phyloP scores from a whole-genome alignment of 2,329 filamentous ascomycete species.

The Sclerotinia sclerotiorum region DNA sequence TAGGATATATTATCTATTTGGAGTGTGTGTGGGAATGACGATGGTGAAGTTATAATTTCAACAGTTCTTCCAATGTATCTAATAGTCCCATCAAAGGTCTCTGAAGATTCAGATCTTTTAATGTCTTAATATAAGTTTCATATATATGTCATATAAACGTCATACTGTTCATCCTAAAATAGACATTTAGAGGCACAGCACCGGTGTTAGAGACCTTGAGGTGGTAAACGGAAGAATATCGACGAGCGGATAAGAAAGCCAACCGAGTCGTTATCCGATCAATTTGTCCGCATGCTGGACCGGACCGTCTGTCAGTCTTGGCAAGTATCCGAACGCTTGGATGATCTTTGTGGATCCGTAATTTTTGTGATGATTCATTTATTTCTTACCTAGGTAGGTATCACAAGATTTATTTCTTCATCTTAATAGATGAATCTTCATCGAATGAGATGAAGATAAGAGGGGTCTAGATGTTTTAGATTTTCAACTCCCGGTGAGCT shows the following conservation, averaged over 20 bases:
- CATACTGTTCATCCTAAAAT: no score
- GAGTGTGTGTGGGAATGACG: neutral
- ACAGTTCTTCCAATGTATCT: no score
- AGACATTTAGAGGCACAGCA: no score
- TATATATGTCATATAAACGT: no score
- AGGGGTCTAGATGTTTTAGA: neutral
- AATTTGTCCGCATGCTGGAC: neutral
- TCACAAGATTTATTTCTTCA: neutral
- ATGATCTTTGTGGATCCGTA: neutral
- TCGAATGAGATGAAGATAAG: no score
- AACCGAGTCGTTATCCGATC: neutral
- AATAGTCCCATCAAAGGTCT: no score
- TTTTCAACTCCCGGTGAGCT: constrained; percentile 2
- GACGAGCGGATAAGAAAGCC: neutral
- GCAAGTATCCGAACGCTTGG: neutral
- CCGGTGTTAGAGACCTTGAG: no score
- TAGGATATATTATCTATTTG: neutral
- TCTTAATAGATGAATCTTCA: neutral
- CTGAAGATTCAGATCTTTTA: no score
- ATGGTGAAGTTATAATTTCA: no score
- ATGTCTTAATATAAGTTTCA: no score
- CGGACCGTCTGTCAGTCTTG: neutral
- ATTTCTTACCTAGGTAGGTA: no score
- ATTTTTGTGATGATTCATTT: no score
- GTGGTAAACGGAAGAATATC: neutral